phyloP scores from a whole-genome alignment of 345 rosid species.

The Erysimum cheiranthoides region DNA sequence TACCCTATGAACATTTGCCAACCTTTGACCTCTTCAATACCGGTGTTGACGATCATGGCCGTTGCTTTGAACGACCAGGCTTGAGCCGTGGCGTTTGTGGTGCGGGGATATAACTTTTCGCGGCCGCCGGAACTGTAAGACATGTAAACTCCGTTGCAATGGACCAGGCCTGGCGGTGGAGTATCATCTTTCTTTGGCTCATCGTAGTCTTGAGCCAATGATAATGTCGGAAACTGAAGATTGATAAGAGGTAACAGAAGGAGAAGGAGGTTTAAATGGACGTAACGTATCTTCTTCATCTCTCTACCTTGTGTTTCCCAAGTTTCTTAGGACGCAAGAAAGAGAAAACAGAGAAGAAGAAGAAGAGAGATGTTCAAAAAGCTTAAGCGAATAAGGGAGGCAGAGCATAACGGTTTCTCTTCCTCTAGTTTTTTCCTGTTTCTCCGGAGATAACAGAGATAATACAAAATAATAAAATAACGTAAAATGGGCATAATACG shows the following conservation, averaged over 20 bases:
- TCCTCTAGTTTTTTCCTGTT: conserved; percentile 43
- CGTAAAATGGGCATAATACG: neutral
- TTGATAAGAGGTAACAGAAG: conserved; percentile 31
- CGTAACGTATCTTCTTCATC: conserved; percentile 40
- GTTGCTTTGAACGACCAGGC: conserved; percentile 83
- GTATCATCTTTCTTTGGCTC: conserved; percentile 24
- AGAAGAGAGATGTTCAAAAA: conserved; percentile 26
- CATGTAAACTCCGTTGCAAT: conserved; percentile 77
- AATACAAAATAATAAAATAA: neutral
- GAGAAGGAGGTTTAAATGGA: conserved; percentile 26
- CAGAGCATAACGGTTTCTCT: conserved; percentile 45
- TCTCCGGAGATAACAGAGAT: conserved; percentile 36
- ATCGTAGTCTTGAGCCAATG: conserved; percentile 58
- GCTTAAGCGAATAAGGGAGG: conserved; percentile 39
- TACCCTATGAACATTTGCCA: conserved; percentile 80
- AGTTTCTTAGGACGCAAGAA: conserved; percentile 42
- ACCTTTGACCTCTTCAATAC: conserved; percentile 66
- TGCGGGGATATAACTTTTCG: conserved; percentile 61
- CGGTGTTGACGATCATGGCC: conserved; percentile 66
- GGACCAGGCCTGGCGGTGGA: conserved; percentile 58
- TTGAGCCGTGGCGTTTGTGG: conserved; percentile 76
- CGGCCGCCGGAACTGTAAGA: conserved; percentile 63
- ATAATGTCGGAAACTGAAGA: conserved; percentile 32
- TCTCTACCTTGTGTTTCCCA: conserved; percentile 25
- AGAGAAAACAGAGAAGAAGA: conserved; percentile 32